Percentiles rank a stretch among this genome's conserved stretches.
Evolutionary conservation across 345 rosid genomes (phyloP).

Genomic region (Pistacia integerrima): DNA sequence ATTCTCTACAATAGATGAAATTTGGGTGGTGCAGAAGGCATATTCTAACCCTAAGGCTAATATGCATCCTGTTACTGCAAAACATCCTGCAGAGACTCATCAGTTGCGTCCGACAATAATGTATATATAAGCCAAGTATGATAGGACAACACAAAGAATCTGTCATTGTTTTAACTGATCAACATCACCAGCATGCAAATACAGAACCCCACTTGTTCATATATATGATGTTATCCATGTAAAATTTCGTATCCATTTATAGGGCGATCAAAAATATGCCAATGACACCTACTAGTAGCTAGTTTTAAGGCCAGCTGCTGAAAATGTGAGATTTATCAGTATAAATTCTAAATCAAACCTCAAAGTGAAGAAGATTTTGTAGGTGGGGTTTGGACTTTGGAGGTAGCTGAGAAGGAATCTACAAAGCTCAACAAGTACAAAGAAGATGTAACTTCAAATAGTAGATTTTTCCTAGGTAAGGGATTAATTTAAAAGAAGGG

Average conservation of each 20-base stretch:
- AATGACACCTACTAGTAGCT: constrained; percentile 1
- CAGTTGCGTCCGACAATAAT: background rate
- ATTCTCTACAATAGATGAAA: background rate
- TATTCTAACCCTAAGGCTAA: too few species aligned
- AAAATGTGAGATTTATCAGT: too few species aligned
- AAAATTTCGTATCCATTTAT: background rate
- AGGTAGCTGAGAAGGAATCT: background rate
- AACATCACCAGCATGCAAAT: background rate
- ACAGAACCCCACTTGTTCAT: background rate
- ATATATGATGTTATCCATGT: background rate
- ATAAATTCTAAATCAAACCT: background rate
- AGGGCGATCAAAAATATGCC: background rate
- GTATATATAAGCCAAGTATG: background rate
- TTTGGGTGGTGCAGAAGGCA: constrained; percentile 1
- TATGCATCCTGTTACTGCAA: background rate
- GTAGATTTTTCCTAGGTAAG: background rate
- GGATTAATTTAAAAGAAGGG: background rate
- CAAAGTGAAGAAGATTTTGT: background rate
- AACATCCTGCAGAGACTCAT: background rate
- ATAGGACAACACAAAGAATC: constrained; percentile 17
- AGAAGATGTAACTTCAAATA: background rate
- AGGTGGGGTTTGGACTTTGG: too few species aligned
- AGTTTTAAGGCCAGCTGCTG: background rate
- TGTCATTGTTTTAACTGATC: constrained; percentile 5
- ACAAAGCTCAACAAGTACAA: background rate